Percentiles rank a stretch among this genome's conserved stretches.
These are phyloP conservation scores for Camellia japonica DNA, from an alignment of 148 eudicot genomes.

Conservation along the genomic window DNA sequence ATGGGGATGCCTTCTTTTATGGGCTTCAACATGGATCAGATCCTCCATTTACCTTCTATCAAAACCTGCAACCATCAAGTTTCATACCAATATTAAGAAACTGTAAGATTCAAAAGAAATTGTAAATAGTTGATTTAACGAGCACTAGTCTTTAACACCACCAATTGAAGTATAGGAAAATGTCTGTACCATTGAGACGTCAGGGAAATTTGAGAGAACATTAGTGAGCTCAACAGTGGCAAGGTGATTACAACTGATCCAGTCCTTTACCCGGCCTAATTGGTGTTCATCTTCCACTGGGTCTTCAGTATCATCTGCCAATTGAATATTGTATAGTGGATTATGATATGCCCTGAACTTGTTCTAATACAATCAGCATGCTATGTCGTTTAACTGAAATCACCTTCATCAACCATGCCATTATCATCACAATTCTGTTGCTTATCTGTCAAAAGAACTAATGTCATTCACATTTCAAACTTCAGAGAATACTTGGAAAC, in stretches of 20 bases:
- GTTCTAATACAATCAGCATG: not conserved
- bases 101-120: not conserved
- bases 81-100: not conserved
- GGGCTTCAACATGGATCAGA: constrained; percentile 10
- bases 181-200: constrained; percentile 66
- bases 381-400: not conserved
- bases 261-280: constrained; percentile 67
- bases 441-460: constrained; percentile 35
- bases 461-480: not conserved
- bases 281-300: constrained; percentile 83
- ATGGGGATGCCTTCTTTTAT: not conserved
- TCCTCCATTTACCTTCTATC: constrained; percentile 64
- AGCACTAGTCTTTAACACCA: not conserved
- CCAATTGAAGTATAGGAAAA: constrained; percentile 3
- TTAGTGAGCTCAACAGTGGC: constrained; percentile 62
- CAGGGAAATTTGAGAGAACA: constrained; percentile 76
- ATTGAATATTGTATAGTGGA: not conserved
- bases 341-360: not conserved
- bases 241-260: constrained; percentile 64
- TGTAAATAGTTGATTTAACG: not conserved
- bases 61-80: constrained; percentile 58
- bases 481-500: not conserved
- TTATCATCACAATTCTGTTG: constrained; percentile 36
- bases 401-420: constrained; percentile 50
- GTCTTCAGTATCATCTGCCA: constrained; percentile 85